A percentile compares a stretch with the other conserved stretches of the same genome.
phyloP scores from a whole-genome alignment of 352 stramenopile genomes.

The Pythium rhizo-oryzae region DNA sequence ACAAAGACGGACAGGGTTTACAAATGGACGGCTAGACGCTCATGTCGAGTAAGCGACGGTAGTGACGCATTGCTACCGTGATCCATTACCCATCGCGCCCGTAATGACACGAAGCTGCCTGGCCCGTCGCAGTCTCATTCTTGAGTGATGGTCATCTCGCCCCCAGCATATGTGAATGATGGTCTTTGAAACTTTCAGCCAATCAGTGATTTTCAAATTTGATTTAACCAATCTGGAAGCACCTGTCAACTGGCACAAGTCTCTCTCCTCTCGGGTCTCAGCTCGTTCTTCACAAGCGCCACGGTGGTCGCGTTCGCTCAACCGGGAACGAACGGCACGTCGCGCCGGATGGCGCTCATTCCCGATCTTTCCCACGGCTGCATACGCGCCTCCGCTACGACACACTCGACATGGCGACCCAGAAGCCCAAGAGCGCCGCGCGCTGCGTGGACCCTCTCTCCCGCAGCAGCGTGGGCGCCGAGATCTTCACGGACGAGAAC shows the following conservation, averaged over 20 bases:
- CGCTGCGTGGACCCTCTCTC: constrained; percentile 20
- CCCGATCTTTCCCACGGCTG: background rate
- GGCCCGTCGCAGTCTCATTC: background rate
- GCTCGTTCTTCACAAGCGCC: no score
- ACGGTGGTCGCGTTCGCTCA: no score
- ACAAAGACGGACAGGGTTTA: background rate
- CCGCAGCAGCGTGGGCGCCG: constrained; percentile 9
- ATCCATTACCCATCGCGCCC: background rate
- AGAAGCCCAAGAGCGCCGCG: constrained; percentile 23
- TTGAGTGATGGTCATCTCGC: constrained; percentile 13
- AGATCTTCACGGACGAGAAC: constrained; percentile 35
- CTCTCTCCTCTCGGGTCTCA: no score
- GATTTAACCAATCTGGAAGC: constrained; percentile 6
- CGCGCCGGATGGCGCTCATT: constrained; percentile 2
- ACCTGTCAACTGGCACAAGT: constrained; percentile 2
- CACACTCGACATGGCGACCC: background rate
- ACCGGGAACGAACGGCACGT: background rate
- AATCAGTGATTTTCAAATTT: background rate
- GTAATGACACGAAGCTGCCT: constrained; percentile 5
- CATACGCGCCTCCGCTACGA: background rate
- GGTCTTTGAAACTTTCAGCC: background rate
- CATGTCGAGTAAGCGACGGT: background rate
- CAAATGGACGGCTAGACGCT: background rate
- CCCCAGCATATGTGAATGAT: constrained; percentile 3
- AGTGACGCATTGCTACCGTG: background rate